Conservation (phyloP, 306 rosid species). For the Lablab purpureus region DNA sequence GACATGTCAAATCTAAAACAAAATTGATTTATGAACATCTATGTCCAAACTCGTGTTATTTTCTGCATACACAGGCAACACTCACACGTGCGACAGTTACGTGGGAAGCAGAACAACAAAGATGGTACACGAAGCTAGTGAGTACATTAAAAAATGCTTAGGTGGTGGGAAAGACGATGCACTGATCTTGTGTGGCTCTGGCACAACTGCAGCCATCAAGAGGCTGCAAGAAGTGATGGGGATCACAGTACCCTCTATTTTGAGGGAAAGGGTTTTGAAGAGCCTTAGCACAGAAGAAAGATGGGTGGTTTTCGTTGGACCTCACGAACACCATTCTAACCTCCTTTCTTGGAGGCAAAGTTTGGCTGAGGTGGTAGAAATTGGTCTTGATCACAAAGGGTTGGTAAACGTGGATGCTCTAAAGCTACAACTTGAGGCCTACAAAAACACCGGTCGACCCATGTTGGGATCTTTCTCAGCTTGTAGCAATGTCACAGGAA, state of each 20-base stretch:
- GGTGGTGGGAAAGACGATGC: constrained; percentile 72
- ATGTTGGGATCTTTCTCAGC: constrained; percentile 89
- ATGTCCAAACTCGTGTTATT: background rate
- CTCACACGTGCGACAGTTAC: constrained; percentile 78
- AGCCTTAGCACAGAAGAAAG: constrained; percentile 56
- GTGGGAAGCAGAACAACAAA: constrained; percentile 83
- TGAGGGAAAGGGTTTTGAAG: constrained; percentile 59
- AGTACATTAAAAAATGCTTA: constrained; percentile 73
- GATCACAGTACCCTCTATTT: constrained; percentile 63
- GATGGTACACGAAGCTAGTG: constrained; percentile 60
- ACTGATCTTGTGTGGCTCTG: constrained; percentile 78
- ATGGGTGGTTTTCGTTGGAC: constrained; percentile 92
- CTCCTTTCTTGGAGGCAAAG: constrained; percentile 89
- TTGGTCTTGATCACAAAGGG: constrained; percentile 70
- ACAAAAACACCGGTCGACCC: constrained; percentile 59
- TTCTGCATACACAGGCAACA: constrained; percentile 58
- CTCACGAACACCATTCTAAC: constrained; percentile 87
- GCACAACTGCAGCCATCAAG: constrained; percentile 82
- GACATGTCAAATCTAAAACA: background rate
- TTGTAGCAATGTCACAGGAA: constrained; percentile 91
- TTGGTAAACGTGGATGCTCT: constrained; percentile 65
- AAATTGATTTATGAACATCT: background rate
- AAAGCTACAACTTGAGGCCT: constrained; percentile 55
- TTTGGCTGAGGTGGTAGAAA: constrained; percentile 79
- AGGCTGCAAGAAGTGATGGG: constrained; percentile 92